phyloP scores from a whole-genome alignment of 306 rosid species.

The Quercus engelmannii region DNA sequence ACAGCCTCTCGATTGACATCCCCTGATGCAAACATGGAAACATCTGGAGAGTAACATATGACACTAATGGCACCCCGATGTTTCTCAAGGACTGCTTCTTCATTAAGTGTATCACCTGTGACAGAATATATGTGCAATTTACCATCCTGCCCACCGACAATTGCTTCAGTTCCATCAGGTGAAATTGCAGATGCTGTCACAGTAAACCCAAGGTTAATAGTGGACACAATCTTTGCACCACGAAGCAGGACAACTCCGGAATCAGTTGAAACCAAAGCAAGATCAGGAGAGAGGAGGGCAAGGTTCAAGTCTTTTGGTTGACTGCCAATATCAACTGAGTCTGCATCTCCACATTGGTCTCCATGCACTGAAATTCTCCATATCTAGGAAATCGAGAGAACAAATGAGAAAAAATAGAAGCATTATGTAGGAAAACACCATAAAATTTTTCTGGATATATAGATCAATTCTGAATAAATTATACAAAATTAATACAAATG shows the following conservation, averaged over 20 bases:
- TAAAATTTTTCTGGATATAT: background rate
- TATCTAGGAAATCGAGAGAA: conserved; percentile 42
- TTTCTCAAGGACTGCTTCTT: conserved; percentile 85
- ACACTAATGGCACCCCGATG: conserved; percentile 89
- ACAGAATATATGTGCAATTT: conserved; percentile 74
- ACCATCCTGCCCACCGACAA: conserved; percentile 92
- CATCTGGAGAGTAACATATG: conserved; percentile 82
- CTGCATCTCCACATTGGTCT: conserved; percentile 79
- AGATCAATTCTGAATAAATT: background rate
- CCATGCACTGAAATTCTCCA: conserved; percentile 61
- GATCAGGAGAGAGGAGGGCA: conserved; percentile 77
- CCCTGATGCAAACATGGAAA: conserved; percentile 96
- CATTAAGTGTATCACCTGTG: conserved; percentile 64
- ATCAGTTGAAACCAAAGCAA: conserved; percentile 76
- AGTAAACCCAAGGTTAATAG: conserved; percentile 74
- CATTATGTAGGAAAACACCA: background rate
- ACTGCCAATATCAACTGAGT: conserved; percentile 82
- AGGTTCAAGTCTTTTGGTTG: conserved; percentile 89
- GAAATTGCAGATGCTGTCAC: conserved; percentile 82
- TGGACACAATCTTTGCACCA: conserved; percentile 70
- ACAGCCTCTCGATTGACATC: conserved; percentile 94
- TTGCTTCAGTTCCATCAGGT: conserved; percentile 94
- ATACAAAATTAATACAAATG: background rate
- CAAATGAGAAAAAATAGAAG: background rate
- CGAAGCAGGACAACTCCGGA: conserved; percentile 79